Percentiles rank a stretch among this genome's conserved stretches.
These are phyloP conservation scores for Lepraria neglecta DNA, from an alignment of 495 filamentous ascomycete genomes.

Conservation along the genomic window DNA sequence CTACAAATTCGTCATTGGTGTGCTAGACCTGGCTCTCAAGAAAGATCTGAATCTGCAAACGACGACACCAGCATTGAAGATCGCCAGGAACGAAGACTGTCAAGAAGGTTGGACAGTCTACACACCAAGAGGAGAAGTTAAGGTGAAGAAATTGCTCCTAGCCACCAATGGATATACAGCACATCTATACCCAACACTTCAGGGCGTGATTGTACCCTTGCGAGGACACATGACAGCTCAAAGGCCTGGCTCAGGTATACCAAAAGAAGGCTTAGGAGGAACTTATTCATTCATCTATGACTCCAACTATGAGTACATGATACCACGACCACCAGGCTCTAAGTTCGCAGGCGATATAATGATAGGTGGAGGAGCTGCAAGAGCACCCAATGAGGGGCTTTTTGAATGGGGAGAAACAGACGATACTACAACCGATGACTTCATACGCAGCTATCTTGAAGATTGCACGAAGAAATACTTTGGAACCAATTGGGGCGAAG, in stretches of 20 bases:
- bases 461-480: slow-evolving; percentile 47
- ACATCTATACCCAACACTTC: slow-evolving; percentile 48
- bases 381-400: slow-evolving; percentile 40
- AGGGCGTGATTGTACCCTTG: slow-evolving; percentile 58
- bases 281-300: slow-evolving; percentile 60
- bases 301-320: slow-evolving; percentile 60
- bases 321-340: slow-evolving; percentile 46
- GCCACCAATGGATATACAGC: slow-evolving; percentile 72
- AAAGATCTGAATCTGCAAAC: slow-evolving; percentile 57
- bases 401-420: slow-evolving; percentile 49
- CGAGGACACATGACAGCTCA: slow-evolving; percentile 64
- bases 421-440: slow-evolving; percentile 50
- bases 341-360: slow-evolving; percentile 53
- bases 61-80: slow-evolving; percentile 47
- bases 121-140: slow-evolving; percentile 51
- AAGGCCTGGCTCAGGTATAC: slow-evolving; percentile 44
- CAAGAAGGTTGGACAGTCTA: slow-evolving; percentile 41
- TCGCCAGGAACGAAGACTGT: slow-evolving; percentile 31
- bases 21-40: slow-evolving; percentile 48
- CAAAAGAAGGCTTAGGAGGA: slow-evolving; percentile 37
- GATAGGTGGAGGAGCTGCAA: slow-evolving; percentile 60
- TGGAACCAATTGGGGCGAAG: slow-evolving; percentile 52
- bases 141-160: slow-evolving; percentile 50
- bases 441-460: slow-evolving; percentile 48
- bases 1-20: slow-evolving; percentile 56